phyloP scores from a whole-genome alignment of 2,329 filamentous ascomycete species.

The Ophiocordyceps australis region DNA sequence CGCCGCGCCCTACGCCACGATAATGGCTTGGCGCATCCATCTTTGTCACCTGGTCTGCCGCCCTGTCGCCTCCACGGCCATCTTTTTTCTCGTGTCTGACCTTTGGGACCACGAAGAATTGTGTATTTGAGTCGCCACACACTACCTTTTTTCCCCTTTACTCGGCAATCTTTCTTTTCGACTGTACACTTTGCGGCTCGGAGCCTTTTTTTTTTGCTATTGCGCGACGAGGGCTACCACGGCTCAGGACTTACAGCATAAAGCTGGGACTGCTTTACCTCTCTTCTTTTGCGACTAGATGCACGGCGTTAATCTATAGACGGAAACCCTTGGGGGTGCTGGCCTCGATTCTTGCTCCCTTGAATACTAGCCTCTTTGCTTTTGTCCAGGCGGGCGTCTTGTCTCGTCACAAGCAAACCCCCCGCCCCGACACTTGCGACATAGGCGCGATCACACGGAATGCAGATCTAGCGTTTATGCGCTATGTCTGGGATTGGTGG shows the following conservation, averaged over 20 bases:
- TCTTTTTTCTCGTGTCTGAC: too few relatives aligned
- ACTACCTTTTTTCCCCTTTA: slow-evolving; percentile 6
- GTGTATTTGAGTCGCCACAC: too few relatives aligned
- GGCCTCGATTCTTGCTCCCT: slow-evolving; percentile 5
- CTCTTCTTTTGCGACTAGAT: too few relatives aligned
- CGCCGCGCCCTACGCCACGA: slow-evolving; percentile 20
- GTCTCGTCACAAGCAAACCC: slow-evolving; percentile 4
- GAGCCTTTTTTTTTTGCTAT: slow-evolving; percentile 17
- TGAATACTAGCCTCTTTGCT: slow-evolving; percentile 1
- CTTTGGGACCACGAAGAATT: too few relatives aligned
- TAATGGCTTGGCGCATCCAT: slow-evolving; percentile 7
- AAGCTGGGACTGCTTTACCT: too few relatives aligned
- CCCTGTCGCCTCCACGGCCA: neutral
- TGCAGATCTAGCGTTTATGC: slow-evolving; percentile 10
- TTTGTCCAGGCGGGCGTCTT: slow-evolving; percentile 1
- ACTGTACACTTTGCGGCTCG: slow-evolving; percentile 16
- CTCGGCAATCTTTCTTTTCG: slow-evolving; percentile 12
- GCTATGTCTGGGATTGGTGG: slow-evolving; percentile 12
- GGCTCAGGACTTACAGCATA: too few relatives aligned
- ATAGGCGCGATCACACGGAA: too few relatives aligned
- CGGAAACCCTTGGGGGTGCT: slow-evolving; percentile 7
- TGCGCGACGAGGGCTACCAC: too few relatives aligned
- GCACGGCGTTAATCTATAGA: slow-evolving; percentile 16
- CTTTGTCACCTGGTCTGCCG: too few relatives aligned
- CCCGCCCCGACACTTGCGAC: too few relatives aligned